These are phyloP conservation scores for Euphorbia schlechtendalii DNA, from an alignment of 441 rosid species.

Conservation along the genomic window DNA sequence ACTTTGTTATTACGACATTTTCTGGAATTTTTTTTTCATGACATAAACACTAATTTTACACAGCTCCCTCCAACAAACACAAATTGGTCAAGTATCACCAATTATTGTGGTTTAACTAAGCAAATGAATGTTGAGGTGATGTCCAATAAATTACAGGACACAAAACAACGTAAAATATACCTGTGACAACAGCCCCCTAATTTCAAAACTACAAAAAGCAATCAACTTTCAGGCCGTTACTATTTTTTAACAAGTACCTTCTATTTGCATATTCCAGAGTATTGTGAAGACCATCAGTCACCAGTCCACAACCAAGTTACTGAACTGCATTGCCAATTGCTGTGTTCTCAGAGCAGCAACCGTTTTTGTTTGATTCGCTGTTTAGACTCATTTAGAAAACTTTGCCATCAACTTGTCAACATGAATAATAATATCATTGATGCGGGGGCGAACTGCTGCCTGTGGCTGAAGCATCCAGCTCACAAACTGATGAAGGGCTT, in stretches of 20 bases:
- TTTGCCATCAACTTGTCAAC: slow-evolving; percentile 87
- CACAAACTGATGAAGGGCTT: slow-evolving; percentile 83
- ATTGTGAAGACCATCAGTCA: slow-evolving; percentile 13
- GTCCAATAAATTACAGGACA: slow-evolving; percentile 22
- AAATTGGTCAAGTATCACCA: background rate
- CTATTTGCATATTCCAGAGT: slow-evolving; percentile 13
- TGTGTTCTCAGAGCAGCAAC: background rate
- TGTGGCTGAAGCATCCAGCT: slow-evolving; percentile 98
- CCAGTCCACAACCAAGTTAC: slow-evolving; percentile 1
- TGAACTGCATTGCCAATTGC: slow-evolving; percentile 11
- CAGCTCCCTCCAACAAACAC: background rate
- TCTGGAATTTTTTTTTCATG: background rate
- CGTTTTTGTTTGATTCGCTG: background rate
- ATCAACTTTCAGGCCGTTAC: slow-evolving; percentile 13
- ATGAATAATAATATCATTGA: slow-evolving; percentile 79
- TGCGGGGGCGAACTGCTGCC: slow-evolving; percentile 70
- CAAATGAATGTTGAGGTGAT: slow-evolving; percentile 18
- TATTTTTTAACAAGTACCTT: background rate
- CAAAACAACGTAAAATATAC: slow-evolving; percentile 10
- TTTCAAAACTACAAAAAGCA: slow-evolving; percentile 21
- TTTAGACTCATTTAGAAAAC: slow-evolving; percentile 44
- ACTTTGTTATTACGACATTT: background rate
- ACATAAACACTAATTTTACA: background rate
- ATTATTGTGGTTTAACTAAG: slow-evolving; percentile 15
- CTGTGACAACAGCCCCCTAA: slow-evolving; percentile 15